These are phyloP conservation scores for Ruellia speciosa DNA, from an alignment of 305 asterid species.

Conservation along the genomic window DNA sequence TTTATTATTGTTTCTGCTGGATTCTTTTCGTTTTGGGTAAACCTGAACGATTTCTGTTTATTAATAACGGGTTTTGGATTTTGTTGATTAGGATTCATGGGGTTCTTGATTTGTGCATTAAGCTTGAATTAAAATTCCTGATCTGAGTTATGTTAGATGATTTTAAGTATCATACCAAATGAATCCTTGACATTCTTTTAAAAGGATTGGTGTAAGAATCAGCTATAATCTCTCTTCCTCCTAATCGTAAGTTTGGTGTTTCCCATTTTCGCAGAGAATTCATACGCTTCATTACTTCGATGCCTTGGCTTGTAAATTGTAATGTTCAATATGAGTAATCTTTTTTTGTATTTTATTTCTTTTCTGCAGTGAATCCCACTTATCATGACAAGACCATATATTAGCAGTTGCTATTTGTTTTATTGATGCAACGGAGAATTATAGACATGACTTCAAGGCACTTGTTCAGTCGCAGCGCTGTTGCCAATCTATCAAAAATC, in stretches of 20 bases:
- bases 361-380: conserved; percentile 8
- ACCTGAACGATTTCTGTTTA: neutral
- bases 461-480: conserved; percentile 31
- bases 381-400: neutral
- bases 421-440: conserved; percentile 2
- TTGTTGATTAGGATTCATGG: too few relatives aligned
- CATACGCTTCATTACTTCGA: neutral
- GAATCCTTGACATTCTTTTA: neutral
- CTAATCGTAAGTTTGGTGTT: conserved; percentile 7
- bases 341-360: neutral
- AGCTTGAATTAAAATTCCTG: neutral
- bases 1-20: neutral
- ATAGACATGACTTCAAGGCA: conserved; percentile 43
- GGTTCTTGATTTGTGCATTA: conserved; percentile 4
- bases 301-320: too few relatives aligned
- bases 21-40: neutral
- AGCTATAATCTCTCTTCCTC: neutral
- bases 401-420: conserved; percentile 5
- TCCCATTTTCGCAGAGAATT: conserved; percentile 17
- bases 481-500: conserved; percentile 30
- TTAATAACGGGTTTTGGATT: neutral
- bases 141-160: neutral
- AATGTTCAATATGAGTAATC: too few relatives aligned
- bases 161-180: neutral
- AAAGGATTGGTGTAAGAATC: neutral